phyloP scores from a whole-genome alignment of 2,329 filamentous ascomycete genomes.

The Penicillium sp. region DNA sequence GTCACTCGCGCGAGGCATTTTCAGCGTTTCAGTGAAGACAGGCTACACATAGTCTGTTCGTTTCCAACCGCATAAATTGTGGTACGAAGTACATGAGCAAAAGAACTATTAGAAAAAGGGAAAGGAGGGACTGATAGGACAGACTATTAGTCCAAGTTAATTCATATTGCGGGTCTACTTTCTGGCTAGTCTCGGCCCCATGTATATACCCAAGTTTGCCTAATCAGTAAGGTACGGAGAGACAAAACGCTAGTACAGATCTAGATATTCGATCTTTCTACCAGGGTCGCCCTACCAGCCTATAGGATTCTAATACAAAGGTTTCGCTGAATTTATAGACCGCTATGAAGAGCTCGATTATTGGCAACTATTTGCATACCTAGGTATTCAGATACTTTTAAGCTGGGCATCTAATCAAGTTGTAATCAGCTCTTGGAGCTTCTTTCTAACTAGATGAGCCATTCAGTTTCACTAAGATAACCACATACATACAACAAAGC shows the following conservation, averaged over 20 bases:
- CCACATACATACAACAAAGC: too few relatives aligned
- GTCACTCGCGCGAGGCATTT: not conserved
- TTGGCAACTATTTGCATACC: too few relatives aligned
- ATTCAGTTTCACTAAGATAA: too few relatives aligned
- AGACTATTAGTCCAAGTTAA: not conserved
- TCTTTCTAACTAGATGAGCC: too few relatives aligned
- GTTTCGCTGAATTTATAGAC: too few relatives aligned
- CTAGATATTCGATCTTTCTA: too few relatives aligned
- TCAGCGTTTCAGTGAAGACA: not conserved
- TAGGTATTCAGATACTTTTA: too few relatives aligned
- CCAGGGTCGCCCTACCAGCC: too few relatives aligned
- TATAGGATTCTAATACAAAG: too few relatives aligned
- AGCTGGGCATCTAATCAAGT: too few relatives aligned
- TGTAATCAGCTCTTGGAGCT: too few relatives aligned
- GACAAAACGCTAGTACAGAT: not conserved
- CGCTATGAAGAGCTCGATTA: too few relatives aligned
- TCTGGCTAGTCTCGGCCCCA: not conserved
- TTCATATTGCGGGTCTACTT: not conserved
- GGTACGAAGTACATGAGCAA: conserved; percentile 8
- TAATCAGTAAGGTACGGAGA: not conserved
- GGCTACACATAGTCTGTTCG: not conserved
- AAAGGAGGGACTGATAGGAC: not conserved
- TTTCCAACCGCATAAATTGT: conserved; percentile 3
- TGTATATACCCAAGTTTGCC: conserved; percentile 5
- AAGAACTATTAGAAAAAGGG: not conserved